These are phyloP conservation scores for Rhazya stricta DNA, from an alignment of 257 asterid species.

Conservation along the genomic window DNA sequence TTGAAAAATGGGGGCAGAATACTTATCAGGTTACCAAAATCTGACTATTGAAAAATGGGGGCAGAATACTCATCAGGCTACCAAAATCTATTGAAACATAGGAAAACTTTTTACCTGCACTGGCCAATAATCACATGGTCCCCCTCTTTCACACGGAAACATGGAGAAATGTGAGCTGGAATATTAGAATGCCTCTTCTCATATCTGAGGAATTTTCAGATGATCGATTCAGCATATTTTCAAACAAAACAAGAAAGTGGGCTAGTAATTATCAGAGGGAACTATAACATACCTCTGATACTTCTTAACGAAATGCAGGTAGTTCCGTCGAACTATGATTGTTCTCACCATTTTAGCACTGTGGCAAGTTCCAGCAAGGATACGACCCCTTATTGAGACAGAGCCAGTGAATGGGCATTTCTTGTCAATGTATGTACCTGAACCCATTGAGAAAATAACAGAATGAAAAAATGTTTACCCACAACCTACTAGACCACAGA, in stretches of 20 bases:
- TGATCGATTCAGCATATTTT: neutral
- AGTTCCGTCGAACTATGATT: conserved; percentile 64
- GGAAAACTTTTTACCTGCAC: conserved; percentile 51
- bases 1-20: neutral
- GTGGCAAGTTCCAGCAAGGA: conserved; percentile 80
- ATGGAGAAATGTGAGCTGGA: conserved; percentile 81
- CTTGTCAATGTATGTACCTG: conserved; percentile 76
- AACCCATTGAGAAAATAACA: neutral
- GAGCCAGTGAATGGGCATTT: conserved; percentile 76
- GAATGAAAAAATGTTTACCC: neutral
- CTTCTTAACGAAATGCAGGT: conserved; percentile 73
- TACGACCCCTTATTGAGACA: conserved; percentile 86
- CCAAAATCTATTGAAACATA: neutral
- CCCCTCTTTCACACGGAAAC: conserved; percentile 86
- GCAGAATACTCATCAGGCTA: neutral
- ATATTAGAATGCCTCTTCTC: conserved; percentile 84
- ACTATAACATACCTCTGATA: conserved; percentile 47
- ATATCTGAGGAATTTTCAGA: conserved; percentile 32
- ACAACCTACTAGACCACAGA: neutral
- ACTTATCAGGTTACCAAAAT: neutral
- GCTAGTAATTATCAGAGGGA: neutral
- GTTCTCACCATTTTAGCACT: conserved; percentile 87
- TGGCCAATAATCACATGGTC: conserved; percentile 77
- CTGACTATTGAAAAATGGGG: too few relatives aligned
- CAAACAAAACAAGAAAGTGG: neutral